These are phyloP conservation scores for Polysphondylium violaceum DNA, from an alignment of 78 protist genomes.

Conservation along the genomic window DNA sequence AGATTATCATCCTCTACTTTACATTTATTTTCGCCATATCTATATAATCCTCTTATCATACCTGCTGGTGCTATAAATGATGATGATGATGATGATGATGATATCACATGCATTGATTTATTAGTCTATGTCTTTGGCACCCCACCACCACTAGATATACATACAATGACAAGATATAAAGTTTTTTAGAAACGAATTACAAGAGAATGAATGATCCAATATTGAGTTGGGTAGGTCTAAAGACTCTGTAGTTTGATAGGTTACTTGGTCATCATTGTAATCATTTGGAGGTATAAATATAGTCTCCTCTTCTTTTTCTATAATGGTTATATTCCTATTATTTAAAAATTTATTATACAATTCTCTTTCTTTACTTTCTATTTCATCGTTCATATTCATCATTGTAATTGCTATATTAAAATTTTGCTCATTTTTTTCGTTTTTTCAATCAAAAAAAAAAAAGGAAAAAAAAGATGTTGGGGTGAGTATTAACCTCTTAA, in stretches of 20 bases:
- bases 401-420: too few relatives aligned
- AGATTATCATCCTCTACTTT: background rate
- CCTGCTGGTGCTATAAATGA: conserved; percentile 52
- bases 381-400: too few relatives aligned
- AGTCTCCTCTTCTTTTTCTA: conserved; percentile 6
- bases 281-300: conserved; percentile 13
- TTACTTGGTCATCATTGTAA: background rate
- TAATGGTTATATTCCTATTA: background rate
- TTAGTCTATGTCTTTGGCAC: background rate
- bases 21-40: conserved; percentile 35
- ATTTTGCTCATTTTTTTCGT: too few relatives aligned
- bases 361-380: too few relatives aligned
- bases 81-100: background rate
- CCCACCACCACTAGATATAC: background rate
- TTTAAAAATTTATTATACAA: background rate
- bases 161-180: conserved; percentile 61
- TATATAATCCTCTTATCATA: conserved; percentile 21
- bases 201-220: background rate
- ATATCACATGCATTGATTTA: background rate
- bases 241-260: background rate
- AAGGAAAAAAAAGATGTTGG: too few relatives aligned
- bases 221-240: conserved; percentile 23
- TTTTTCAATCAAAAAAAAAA: too few relatives aligned
- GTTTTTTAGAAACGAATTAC: conserved; percentile 39
- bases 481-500: too few relatives aligned